These are phyloP conservation scores for Lathyrus tuberosus DNA, from an alignment of 306 rosid species.

Conservation along the genomic window DNA sequence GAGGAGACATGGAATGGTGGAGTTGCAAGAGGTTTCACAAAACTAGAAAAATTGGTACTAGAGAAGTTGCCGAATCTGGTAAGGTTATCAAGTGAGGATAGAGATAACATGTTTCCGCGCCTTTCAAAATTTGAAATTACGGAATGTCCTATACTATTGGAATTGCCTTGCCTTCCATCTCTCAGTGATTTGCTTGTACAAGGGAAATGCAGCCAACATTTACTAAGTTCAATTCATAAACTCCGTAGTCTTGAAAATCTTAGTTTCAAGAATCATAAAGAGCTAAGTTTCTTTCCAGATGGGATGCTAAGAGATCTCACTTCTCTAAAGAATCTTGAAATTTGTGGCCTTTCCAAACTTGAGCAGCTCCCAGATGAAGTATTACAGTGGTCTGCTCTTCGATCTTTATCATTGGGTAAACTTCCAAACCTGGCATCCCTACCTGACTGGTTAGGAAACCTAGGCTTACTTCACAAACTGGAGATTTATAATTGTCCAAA, in stretches of 20 bases:
- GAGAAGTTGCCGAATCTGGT: too few species aligned
- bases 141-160: too few species aligned
- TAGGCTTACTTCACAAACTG: neutral
- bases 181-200: neutral
- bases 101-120: too few species aligned
- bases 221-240: neutral
- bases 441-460: neutral
- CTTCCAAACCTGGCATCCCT: conserved; percentile 18
- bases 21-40: too few species aligned
- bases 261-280: neutral
- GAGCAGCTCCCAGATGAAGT: conserved; percentile 2
- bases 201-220: neutral
- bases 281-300: neutral
- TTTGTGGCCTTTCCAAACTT: neutral
- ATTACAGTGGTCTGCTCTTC: conserved; percentile 15
- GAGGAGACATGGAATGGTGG: too few species aligned
- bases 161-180: too few species aligned
- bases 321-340: neutral
- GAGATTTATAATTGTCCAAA: neutral
- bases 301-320: conserved; percentile 27
- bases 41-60: too few species aligned
- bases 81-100: too few species aligned
- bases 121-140: too few species aligned
- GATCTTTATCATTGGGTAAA: neutral
- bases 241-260: neutral